These are phyloP conservation scores for Talinum fruticosum DNA, from an alignment of 148 eudicot species.

Conservation along the genomic window DNA sequence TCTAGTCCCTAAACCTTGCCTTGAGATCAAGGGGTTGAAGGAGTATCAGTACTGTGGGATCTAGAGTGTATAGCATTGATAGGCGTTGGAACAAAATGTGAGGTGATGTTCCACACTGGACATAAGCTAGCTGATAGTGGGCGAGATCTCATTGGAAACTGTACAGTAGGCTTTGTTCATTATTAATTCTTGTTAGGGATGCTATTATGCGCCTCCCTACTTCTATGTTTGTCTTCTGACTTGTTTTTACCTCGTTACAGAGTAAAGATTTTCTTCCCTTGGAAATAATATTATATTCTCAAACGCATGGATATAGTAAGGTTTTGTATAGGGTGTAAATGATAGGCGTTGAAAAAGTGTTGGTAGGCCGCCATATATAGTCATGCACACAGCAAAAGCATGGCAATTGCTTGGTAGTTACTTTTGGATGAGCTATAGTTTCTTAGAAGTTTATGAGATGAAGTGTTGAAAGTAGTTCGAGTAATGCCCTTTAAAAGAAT, in stretches of 20 bases:
- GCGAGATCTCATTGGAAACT: too few species aligned
- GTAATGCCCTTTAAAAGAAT: too few species aligned
- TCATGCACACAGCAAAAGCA: not conserved
- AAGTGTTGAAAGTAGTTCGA: not conserved
- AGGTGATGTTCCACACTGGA: not conserved
- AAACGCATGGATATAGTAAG: too few species aligned
- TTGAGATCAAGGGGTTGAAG: too few species aligned
- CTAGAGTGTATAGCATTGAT: too few species aligned
- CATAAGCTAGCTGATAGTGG: not conserved
- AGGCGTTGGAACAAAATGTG: not conserved
- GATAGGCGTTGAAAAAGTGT: too few species aligned
- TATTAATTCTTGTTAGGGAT: too few species aligned
- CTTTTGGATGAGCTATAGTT: not conserved
- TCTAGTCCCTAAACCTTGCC: not conserved
- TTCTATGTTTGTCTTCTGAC: not conserved
- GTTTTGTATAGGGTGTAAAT: too few species aligned
- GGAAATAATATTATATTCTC: not conserved
- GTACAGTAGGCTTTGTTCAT: not conserved
- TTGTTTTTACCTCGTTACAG: not conserved
- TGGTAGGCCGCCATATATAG: not conserved
- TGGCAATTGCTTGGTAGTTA: not conserved
- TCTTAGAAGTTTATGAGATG: not conserved
- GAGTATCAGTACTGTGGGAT: not conserved
- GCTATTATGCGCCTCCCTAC: not conserved
- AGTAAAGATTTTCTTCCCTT: not conserved